phyloP scores from a whole-genome alignment of 2,329 filamentous ascomycete species.

The Claviceps maximensis region DNA sequence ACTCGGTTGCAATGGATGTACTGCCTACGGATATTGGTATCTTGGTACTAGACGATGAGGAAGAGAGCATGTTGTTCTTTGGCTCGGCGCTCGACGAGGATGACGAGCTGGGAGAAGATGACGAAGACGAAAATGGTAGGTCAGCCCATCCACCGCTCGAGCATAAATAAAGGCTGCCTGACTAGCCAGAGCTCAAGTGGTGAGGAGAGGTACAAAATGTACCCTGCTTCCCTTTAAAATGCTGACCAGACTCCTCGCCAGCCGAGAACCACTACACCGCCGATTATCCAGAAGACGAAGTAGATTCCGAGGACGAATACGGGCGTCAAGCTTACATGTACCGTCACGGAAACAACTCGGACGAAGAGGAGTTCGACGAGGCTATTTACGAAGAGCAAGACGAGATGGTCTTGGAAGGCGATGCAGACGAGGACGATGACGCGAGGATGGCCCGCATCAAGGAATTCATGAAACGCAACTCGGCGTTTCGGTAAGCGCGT shows the following conservation, averaged over 20 bases:
- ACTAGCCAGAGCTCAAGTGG: not conserved
- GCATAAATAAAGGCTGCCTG: no score
- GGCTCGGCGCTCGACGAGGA: constrained; percentile 47
- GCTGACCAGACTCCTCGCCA: constrained; percentile 15
- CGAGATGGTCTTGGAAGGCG: constrained; percentile 25
- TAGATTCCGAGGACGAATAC: constrained; percentile 49
- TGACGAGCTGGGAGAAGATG: constrained; percentile 44
- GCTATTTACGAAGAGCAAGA: constrained; percentile 24
- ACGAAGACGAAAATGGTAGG: constrained; percentile 53
- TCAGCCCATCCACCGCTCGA: not conserved
- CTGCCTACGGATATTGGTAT: constrained; percentile 39
- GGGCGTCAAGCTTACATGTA: constrained; percentile 42
- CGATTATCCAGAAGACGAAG: constrained; percentile 70
- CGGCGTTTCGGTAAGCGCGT: constrained; percentile 10
- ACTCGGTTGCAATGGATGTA: constrained; percentile 32
- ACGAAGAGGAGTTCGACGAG: constrained; percentile 40
- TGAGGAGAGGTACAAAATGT: not conserved
- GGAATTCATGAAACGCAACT: constrained; percentile 22
- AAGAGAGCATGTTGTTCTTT: constrained; percentile 48
- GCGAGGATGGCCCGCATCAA: constrained; percentile 25
- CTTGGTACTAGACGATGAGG: constrained; percentile 42
- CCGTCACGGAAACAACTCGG: constrained; percentile 38
- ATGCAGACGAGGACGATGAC: constrained; percentile 21
- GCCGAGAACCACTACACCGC: constrained; percentile 69
- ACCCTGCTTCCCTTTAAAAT: not conserved